These are phyloP conservation scores for Fusarium algeriense DNA, from an alignment of 2,329 filamentous ascomycete genomes.

Conservation along the genomic window DNA sequence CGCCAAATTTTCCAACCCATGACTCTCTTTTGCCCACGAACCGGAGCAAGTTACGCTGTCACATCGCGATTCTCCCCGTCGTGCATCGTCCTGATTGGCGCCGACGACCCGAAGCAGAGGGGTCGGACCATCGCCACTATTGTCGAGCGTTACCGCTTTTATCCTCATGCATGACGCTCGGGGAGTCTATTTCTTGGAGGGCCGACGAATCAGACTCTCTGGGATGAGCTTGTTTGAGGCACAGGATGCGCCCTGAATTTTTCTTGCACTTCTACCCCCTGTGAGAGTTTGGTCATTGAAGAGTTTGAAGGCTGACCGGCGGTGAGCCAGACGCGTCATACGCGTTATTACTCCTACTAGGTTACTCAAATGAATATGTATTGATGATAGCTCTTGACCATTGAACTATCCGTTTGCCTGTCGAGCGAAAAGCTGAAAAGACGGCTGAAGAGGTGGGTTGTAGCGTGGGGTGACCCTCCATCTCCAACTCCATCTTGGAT, in stretches of 20 bases:
- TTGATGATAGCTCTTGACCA: background rate
- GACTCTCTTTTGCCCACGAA: background rate
- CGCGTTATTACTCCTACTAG: rapidly evolving
- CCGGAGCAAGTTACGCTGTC: background rate
- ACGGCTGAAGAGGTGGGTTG: background rate
- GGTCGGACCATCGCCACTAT: constrained; percentile 38
- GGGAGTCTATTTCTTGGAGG: constrained; percentile 33
- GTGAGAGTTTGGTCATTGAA: background rate
- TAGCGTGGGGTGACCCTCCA: constrained; percentile 6
- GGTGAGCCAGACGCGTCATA: background rate
- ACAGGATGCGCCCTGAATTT: background rate
- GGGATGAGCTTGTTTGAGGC: constrained; percentile 32
- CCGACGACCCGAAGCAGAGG: constrained; percentile 41
- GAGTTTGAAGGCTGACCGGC: background rate
- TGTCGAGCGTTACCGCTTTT: constrained; percentile 39
- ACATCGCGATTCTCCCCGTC: constrained; percentile 35
- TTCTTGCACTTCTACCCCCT: background rate
- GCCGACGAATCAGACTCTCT: constrained; percentile 20
- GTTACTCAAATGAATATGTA: rapidly evolving
- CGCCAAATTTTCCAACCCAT: constrained; percentile 8
- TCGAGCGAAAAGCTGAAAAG: background rate
- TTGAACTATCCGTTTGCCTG: background rate
- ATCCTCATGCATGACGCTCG: constrained; percentile 39
- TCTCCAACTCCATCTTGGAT: constrained; percentile 7
- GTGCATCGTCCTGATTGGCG: constrained; percentile 27